Conservation (phyloP, 2,329 filamentous ascomycete species). For the Colletotrichum godetiae region DNA sequence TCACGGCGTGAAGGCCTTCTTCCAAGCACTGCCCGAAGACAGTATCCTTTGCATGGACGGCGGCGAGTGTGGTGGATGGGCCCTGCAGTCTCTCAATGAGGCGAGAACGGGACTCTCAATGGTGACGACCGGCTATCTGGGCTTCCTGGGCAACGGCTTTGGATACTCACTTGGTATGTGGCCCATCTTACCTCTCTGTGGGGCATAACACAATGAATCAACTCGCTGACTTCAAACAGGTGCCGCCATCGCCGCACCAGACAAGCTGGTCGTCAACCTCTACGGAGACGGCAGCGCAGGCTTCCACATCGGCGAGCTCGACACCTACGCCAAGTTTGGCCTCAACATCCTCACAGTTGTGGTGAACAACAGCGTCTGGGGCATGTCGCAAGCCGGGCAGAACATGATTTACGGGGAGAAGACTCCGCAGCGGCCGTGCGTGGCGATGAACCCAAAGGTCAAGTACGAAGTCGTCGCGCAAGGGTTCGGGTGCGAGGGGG, state of each 20-base stretch:
- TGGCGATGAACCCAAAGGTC: slow-evolving; percentile 19
- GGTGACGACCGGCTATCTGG: slow-evolving; percentile 7
- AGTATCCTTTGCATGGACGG: slow-evolving; percentile 18
- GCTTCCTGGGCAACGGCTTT: slow-evolving; percentile 19
- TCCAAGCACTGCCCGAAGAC: not conserved
- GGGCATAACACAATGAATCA: not conserved
- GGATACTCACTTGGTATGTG: slow-evolving; percentile 16
- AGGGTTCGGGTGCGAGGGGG: slow-evolving; percentile 13
- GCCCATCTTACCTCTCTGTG: not conserved
- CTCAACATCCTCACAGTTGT: slow-evolving; percentile 20
- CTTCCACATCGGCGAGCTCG: slow-evolving; percentile 23
- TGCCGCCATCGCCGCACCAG: slow-evolving; percentile 16
- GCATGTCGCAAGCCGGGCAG: slow-evolving; percentile 25
- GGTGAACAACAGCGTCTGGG: slow-evolving; percentile 22
- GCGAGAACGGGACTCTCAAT: slow-evolving; percentile 7
- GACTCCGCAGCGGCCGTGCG: slow-evolving; percentile 17
- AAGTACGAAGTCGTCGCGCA: slow-evolving; percentile 13
- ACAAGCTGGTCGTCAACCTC: slow-evolving; percentile 14
- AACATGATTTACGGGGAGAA: slow-evolving; percentile 19
- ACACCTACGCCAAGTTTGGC: slow-evolving; percentile 21
- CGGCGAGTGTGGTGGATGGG: slow-evolving; percentile 17
- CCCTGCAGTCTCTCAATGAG: slow-evolving; percentile 11
- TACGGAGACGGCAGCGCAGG: slow-evolving; percentile 22
- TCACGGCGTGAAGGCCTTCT: slow-evolving; percentile 4
- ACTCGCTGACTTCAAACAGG: not conserved